Evolutionary conservation across 805 yeast species (phyloP).

Genomic region (Ogataea minuta): DNA sequence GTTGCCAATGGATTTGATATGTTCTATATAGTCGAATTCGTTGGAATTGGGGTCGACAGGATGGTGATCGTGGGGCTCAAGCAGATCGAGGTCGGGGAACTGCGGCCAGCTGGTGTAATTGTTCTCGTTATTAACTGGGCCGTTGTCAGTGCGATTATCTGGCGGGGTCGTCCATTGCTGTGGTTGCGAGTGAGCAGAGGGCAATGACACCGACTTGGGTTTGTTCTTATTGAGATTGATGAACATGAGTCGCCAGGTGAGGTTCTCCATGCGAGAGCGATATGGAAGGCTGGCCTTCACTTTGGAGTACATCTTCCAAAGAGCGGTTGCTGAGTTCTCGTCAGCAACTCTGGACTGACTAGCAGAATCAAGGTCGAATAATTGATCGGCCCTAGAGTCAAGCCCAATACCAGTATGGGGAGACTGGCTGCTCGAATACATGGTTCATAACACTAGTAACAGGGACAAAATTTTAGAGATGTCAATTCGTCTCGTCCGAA

Average conservation of each 20-base stretch:
- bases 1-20: conserved; percentile 52
- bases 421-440: conserved; percentile 14
- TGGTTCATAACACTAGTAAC: conserved; percentile 7
- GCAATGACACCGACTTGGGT: conserved; percentile 2
- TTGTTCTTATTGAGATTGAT: conserved; percentile 35
- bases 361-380: conserved; percentile 9
- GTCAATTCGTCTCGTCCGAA: conserved; percentile 6
- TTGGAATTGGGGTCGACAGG: conserved; percentile 45
- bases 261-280: conserved; percentile 72
- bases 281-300: conserved; percentile 77
- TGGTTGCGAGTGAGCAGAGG: not conserved
- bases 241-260: conserved; percentile 86
- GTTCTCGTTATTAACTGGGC: conserved; percentile 14
- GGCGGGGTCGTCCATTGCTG: not conserved
- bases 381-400: conserved; percentile 7
- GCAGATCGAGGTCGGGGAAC: conserved; percentile 32
- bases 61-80: conserved; percentile 7
- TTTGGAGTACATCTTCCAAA: conserved; percentile 81
- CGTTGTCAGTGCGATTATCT: not conserved
- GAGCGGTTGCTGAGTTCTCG: conserved; percentile 45
- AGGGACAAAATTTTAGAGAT: conserved; percentile 1
- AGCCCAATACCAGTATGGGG: conserved; percentile 12
- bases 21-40: conserved; percentile 65
- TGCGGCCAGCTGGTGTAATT: conserved; percentile 34
- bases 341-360: conserved; percentile 21